Percentiles rank a stretch among this genome's conserved stretches.
phyloP scores from a whole-genome alignment of 1,139 yeast genomes.

The Candida sanyaensis region DNA sequence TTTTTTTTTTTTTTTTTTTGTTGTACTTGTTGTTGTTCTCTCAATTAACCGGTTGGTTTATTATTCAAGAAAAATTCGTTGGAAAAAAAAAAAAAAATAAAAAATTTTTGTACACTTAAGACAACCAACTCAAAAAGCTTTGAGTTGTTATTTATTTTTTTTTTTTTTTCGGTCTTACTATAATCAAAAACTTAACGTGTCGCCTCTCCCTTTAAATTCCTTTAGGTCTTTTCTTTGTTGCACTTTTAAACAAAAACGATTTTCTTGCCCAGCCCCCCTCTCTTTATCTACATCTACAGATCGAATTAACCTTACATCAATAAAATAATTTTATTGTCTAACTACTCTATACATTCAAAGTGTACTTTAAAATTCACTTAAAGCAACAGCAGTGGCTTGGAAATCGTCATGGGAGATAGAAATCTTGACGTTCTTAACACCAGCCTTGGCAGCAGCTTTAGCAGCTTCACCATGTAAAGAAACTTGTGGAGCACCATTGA shows the following conservation, averaged over 20 bases:
- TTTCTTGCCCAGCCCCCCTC: too few species aligned
- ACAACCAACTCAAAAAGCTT: background rate
- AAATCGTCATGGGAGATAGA: slow-evolving; percentile 95
- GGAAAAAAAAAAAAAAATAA: background rate
- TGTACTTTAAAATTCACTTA: slow-evolving; percentile 56
- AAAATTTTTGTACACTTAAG: background rate
- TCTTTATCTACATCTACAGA: background rate
- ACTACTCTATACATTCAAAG: background rate
- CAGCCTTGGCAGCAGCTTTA: slow-evolving; percentile 67
- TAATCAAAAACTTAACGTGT: too few species aligned
- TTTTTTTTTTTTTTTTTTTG: slow-evolving; percentile 3
- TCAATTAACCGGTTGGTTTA: background rate
- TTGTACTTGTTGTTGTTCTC: background rate
- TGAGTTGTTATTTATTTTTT: slow-evolving; percentile 1
- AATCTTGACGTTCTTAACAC: slow-evolving; percentile 73
- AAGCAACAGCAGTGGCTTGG: slow-evolving; percentile 98
- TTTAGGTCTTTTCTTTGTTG: background rate
- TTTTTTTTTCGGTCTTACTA: background rate
- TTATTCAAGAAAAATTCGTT: slow-evolving; percentile 1
- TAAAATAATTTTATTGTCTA: too few species aligned
- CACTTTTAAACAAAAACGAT: background rate
- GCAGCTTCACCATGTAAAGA: slow-evolving; percentile 74
- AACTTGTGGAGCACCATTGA: slow-evolving; percentile 83
- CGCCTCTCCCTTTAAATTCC: background rate
- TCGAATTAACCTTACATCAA: too few species aligned